Evolutionary conservation across 169 alveolate genomes (phyloP).

Genomic region (Cryptosporidium meleagridis): DNA sequence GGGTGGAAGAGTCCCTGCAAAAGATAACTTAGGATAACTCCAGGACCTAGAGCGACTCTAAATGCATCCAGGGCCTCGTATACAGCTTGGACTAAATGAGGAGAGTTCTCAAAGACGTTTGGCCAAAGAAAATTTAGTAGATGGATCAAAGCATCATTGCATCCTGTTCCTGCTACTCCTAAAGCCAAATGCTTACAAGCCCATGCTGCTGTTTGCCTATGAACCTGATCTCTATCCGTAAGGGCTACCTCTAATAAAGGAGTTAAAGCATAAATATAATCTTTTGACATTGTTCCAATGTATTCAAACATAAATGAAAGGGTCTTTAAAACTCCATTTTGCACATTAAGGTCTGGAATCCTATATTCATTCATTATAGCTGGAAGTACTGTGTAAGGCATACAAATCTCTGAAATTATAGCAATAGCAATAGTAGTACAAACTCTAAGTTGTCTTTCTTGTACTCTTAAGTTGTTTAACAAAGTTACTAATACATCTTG

Average conservation of each 20-base stretch:
- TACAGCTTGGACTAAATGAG: slow-evolving; percentile 97
- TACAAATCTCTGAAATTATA: slow-evolving; percentile 99
- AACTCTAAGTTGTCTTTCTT: slow-evolving; percentile 98
- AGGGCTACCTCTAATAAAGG: slow-evolving; percentile 99
- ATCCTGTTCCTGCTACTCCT: slow-evolving; percentile 93
- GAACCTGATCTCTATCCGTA: slow-evolving; percentile 98
- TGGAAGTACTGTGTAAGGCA: slow-evolving; percentile 99
- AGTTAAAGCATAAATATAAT: slow-evolving; percentile 96
- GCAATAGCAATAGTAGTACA: slow-evolving; percentile 98
- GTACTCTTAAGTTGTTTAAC: slow-evolving; percentile 95
- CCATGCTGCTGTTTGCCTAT: slow-evolving; percentile 98
- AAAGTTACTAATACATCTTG: slow-evolving; percentile 97
- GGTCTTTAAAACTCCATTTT: slow-evolving; percentile 98
- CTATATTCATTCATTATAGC: slow-evolving; percentile 99
- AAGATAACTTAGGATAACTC: slow-evolving; percentile 93
- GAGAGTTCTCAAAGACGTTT: slow-evolving; percentile 98
- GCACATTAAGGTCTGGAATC: slow-evolving; percentile 98
- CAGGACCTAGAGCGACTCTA: slow-evolving; percentile 98
- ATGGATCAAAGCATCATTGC: slow-evolving; percentile 97
- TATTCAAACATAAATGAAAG: slow-evolving; percentile 99
- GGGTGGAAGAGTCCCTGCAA: slow-evolving; percentile 99
- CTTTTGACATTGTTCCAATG: slow-evolving; percentile 93
- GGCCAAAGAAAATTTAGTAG: slow-evolving; percentile 99
- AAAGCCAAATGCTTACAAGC: slow-evolving; percentile 98
- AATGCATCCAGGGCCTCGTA: slow-evolving; percentile 99